Percentiles rank a stretch among this genome's conserved stretches.
Conservation (phyloP, 2,329 filamentous ascomycete genomes). For the Sclerotinia nivalis region DNA sequence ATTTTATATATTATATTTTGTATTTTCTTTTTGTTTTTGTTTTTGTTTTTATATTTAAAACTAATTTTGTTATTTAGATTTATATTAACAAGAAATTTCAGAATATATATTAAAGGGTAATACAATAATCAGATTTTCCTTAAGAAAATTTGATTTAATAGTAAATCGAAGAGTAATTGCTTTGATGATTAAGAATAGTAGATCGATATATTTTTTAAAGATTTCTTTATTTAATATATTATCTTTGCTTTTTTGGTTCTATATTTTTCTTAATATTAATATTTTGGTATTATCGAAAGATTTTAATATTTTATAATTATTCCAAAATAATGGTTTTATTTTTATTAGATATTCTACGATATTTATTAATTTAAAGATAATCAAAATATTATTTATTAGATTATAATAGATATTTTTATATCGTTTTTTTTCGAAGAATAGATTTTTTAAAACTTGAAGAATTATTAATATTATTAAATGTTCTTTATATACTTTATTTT, state of each 20-base stretch:
- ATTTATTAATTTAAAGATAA: no score
- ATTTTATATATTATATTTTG: no score
- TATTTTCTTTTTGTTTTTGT: no score
- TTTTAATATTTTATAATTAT: neutral
- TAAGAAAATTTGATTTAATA: neutral
- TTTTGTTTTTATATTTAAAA: neutral
- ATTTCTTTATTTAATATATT: neutral
- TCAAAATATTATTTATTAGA: neutral
- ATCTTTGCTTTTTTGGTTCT: neutral
- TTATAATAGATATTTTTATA: neutral
- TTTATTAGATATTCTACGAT: neutral
- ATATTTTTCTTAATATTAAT: neutral
- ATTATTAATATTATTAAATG: neutral
- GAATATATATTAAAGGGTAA: neutral
- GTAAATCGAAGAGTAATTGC: neutral
- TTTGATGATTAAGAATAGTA: neutral
- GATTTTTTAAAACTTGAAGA: neutral
- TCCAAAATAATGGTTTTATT: neutral
- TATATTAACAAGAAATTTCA: neutral
- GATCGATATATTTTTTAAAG: neutral
- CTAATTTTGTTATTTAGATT: neutral
- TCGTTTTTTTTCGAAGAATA: no score
- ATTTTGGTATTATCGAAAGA: neutral
- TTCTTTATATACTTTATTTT: neutral
- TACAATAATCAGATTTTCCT: neutral